Evolutionary conservation across 2,329 filamentous ascomycete genomes (phyloP).

Genomic region (Huntiella bhutanensis): DNA sequence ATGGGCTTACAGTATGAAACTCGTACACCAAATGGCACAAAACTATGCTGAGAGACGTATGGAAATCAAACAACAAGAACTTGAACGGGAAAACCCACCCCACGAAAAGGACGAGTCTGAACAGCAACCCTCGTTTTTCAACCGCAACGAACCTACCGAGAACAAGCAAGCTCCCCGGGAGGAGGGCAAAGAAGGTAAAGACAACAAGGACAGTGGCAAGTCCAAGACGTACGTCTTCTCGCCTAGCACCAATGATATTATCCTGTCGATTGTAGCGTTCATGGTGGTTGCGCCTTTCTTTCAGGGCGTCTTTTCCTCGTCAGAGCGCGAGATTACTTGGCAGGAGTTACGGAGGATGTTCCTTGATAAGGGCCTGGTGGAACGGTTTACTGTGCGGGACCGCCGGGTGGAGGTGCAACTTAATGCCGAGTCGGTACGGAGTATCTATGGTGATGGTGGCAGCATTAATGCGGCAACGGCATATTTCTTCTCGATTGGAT

Average conservation of each 20-base stretch:
- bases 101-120: conserved; percentile 10
- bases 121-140: conserved; percentile 2
- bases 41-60: conserved; percentile 15
- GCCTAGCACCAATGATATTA: conserved; percentile 30
- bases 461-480: conserved; percentile 48
- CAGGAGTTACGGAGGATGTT: conserved; percentile 90
- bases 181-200: conserved; percentile 1
- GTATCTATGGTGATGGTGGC: conserved; percentile 54
- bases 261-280: conserved; percentile 29
- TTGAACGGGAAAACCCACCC: conserved; percentile 10
- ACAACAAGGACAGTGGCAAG: conserved; percentile 19
- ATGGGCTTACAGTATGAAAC: conserved; percentile 39
- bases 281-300: conserved; percentile 23
- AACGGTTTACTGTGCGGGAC: conserved; percentile 71
- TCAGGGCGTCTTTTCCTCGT: conserved; percentile 22
- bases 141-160: conserved; percentile 15
- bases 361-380: conserved; percentile 85
- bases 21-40: conserved; percentile 37
- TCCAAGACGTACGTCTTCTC: conserved; percentile 19
- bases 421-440: conserved; percentile 52
- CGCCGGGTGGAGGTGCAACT: conserved; percentile 59
- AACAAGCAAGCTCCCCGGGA: conserved; percentile 3
- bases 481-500: conserved; percentile 92
- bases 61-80: conserved; percentile 3
- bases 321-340: conserved; percentile 70